A percentile compares a stretch with the other conserved stretches of the same genome.
These are phyloP conservation scores for Arxiozyma heterogenica DNA, from an alignment of 1,139 yeast species.

Conservation along the genomic window DNA sequence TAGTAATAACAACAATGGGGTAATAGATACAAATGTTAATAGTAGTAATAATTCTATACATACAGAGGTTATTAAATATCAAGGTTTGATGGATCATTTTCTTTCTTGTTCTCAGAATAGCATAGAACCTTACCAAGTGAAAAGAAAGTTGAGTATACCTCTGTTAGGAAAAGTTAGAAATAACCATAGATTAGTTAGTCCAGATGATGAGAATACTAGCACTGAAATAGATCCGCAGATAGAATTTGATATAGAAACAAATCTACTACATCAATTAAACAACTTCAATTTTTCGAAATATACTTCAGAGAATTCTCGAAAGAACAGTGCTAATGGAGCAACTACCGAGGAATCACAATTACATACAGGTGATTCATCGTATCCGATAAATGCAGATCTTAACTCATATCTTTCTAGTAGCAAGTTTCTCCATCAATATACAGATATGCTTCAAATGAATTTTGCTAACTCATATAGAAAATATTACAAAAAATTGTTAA, in stretches of 20 bases:
- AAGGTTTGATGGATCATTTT: conserved; percentile 12
- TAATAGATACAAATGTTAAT: not conserved
- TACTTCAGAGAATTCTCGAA: not conserved
- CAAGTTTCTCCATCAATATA: not conserved
- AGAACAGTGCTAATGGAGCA: not conserved
- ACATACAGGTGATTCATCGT: not conserved
- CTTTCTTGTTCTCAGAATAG: conserved; percentile 10
- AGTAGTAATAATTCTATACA: not conserved
- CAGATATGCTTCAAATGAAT: conserved; percentile 4
- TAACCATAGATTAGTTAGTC: not conserved
- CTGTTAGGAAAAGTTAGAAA: not conserved
- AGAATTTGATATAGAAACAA: not conserved
- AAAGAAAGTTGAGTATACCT: conserved; percentile 2
- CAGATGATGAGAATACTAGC: not conserved
- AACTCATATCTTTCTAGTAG: not conserved
- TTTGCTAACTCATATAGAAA: conserved; percentile 19
- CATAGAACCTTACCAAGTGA: conserved; percentile 12
- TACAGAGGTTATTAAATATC: conserved; percentile 10
- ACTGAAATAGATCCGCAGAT: not conserved
- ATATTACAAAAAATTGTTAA: conserved; percentile 21
- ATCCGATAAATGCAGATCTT: not conserved
- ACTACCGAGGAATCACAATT: not conserved
- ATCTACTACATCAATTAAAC: not conserved
- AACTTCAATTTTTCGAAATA: not conserved
- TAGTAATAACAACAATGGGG: not conserved